These are phyloP conservation scores for Gossypium schwendimanii DNA, from an alignment of 441 rosid genomes.

Conservation along the genomic window DNA sequence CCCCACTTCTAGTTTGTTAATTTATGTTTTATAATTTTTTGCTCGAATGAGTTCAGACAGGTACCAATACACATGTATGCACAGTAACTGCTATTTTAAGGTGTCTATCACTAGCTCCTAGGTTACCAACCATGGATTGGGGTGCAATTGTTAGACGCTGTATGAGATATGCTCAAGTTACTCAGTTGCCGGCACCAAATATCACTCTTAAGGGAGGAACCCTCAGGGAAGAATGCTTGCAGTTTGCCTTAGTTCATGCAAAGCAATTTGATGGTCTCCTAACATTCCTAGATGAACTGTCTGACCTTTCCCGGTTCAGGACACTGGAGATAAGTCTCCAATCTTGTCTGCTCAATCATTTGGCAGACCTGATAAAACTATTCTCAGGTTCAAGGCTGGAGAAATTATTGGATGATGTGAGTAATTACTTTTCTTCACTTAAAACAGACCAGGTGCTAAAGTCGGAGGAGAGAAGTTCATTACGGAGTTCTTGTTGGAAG, in stretches of 20 bases:
- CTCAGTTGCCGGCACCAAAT: conserved; percentile 29
- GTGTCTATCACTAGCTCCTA: conserved; percentile 82
- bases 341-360: conserved; percentile 51
- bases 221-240: conserved; percentile 68
- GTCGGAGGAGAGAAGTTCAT: conserved; percentile 40
- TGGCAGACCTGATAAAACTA: conserved; percentile 53
- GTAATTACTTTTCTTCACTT: conserved; percentile 41
- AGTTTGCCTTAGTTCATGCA: conserved; percentile 64
- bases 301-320: conserved; percentile 66
- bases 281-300: conserved; percentile 68
- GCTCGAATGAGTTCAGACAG: conserved; percentile 36
- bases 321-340: conserved; percentile 57
- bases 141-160: conserved; percentile 68
- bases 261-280: conserved; percentile 58
- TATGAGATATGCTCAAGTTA: conserved; percentile 60
- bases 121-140: conserved; percentile 79
- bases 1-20: conserved; percentile 3
- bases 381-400: conserved; percentile 77
- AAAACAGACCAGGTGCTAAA: conserved; percentile 33
- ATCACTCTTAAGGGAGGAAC: conserved; percentile 31
- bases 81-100: conserved; percentile 49
- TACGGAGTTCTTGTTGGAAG: conserved; percentile 72
- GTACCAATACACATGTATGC: conserved; percentile 23
- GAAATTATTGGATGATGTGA: conserved; percentile 60
- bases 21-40: conserved; percentile 13